Evolutionary conservation across 495 filamentous ascomycete genomes (phyloP).

Genomic region (Aspergillus steynii): DNA sequence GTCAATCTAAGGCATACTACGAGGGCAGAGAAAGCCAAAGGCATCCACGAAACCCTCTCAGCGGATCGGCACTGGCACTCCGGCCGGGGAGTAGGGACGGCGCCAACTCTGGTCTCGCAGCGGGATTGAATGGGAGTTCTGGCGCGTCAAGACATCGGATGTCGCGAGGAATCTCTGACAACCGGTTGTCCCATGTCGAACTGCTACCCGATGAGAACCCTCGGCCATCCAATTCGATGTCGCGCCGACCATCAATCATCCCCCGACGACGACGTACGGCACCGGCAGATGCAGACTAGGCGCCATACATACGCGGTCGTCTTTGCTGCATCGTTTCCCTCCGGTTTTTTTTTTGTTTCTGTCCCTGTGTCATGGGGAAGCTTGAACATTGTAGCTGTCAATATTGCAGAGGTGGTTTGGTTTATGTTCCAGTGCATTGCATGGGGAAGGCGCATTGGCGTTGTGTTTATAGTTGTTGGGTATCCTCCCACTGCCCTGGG

Average conservation of each 20-base stretch:
- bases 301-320: slow-evolving; percentile 15
- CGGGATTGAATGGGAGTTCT: slow-evolving; percentile 36
- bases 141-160: slow-evolving; percentile 44
- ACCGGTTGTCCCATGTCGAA: slow-evolving; percentile 42
- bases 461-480: slow-evolving; percentile 9
- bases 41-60: slow-evolving; percentile 42
- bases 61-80: slow-evolving; percentile 39
- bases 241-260: slow-evolving; percentile 39
- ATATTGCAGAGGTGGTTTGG: slow-evolving; percentile 1
- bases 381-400: neutral
- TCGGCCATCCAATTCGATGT: slow-evolving; percentile 34
- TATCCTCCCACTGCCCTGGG: slow-evolving; percentile 6
- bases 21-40: slow-evolving; percentile 47
- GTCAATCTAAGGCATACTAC: slow-evolving; percentile 42
- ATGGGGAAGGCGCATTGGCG: slow-evolving; percentile 25
- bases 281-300: slow-evolving; percentile 41
- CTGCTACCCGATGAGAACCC: slow-evolving; percentile 39
- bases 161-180: slow-evolving; percentile 41
- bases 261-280: slow-evolving; percentile 43
- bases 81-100: slow-evolving; percentile 54
- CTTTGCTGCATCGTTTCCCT: slow-evolving; percentile 2
- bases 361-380: slow-evolving; percentile 1
- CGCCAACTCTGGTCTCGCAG: slow-evolving; percentile 29
- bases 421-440: slow-evolving; percentile 18
- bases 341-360: slow-evolving; percentile 13